Conservation (phyloP, 2,329 filamentous ascomycete species). For the Calonectria pseudoturangicola region DNA sequence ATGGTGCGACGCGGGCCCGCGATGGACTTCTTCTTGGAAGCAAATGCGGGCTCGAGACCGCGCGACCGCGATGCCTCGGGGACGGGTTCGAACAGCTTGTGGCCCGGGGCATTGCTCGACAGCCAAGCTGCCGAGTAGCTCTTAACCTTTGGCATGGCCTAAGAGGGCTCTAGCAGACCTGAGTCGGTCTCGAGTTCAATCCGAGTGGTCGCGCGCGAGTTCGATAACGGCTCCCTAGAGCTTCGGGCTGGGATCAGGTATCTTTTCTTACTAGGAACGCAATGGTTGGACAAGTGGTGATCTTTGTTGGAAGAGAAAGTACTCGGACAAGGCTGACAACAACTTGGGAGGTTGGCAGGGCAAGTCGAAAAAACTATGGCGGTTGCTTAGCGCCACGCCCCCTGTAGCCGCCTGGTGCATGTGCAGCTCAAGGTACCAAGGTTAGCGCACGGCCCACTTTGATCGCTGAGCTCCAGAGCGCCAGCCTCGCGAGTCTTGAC, state of each 20-base stretch:
- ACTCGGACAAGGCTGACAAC: constrained; percentile 32
- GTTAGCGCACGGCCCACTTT: constrained; percentile 34
- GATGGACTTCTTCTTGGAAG: constrained; percentile 65
- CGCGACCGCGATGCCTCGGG: constrained; percentile 62
- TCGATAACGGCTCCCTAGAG: constrained; percentile 41
- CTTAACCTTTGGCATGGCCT: constrained; percentile 87
- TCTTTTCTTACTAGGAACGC: constrained; percentile 10
- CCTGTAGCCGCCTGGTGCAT: constrained; percentile 37
- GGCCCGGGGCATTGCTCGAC: constrained; percentile 83
- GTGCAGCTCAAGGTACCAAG: constrained; percentile 25
- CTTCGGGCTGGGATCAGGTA: constrained; percentile 20
- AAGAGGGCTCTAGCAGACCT: constrained; percentile 41
- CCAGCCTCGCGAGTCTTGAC: constrained; percentile 34
- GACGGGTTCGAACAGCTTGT: constrained; percentile 81
- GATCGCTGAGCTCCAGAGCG: constrained; percentile 35
- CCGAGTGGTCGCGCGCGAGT: constrained; percentile 22
- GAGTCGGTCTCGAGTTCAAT: constrained; percentile 30
- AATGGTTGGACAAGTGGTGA: constrained; percentile 28
- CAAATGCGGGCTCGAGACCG: constrained; percentile 62
- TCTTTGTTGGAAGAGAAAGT: constrained; percentile 26
- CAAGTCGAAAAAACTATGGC: constrained; percentile 31
- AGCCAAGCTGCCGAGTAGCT: constrained; percentile 93
- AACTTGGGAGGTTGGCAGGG: constrained; percentile 39
- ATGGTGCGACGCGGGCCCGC: constrained; percentile 79
- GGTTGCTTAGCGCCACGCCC: constrained; percentile 32